Conservation (phyloP, 2,329 filamentous ascomycete species). For the Aspergillus fructus region DNA sequence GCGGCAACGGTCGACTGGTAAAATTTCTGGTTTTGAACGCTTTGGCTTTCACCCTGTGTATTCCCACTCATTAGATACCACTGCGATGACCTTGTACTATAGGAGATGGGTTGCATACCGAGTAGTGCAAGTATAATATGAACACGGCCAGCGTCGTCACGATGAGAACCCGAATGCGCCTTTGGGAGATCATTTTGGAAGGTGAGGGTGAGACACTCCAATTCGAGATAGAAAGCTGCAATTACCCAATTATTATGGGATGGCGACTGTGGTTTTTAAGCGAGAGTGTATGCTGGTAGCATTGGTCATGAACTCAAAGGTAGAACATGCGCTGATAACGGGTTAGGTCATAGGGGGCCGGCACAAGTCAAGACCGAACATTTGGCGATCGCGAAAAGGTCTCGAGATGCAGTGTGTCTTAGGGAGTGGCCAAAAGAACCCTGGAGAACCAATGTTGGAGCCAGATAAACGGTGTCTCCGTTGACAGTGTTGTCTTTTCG, state of each 20-base stretch:
- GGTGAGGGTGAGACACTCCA: background rate
- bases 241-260: background rate
- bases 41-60: constrained; percentile 39
- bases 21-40: constrained; percentile 48
- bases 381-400: constrained; percentile 12
- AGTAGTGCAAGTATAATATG: constrained; percentile 71
- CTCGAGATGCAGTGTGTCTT: background rate
- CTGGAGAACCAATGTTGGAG: background rate
- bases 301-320: background rate
- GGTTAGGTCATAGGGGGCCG: constrained; percentile 18
- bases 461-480: background rate
- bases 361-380: constrained; percentile 15
- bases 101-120: constrained; percentile 45
- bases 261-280: background rate
- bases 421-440: background rate
- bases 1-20: constrained; percentile 56
- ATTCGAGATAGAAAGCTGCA: background rate
- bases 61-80: background rate
- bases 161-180: constrained; percentile 67
- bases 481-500: background rate
- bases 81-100: background rate
- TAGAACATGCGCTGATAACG: constrained; percentile 6
- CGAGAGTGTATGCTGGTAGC: constrained; percentile 1
- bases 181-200: constrained; percentile 63
- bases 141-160: constrained; percentile 65